Base-by-base conservation (phyloP, 805 yeast genomes). In the Blastobotrys muscicola region DNA sequence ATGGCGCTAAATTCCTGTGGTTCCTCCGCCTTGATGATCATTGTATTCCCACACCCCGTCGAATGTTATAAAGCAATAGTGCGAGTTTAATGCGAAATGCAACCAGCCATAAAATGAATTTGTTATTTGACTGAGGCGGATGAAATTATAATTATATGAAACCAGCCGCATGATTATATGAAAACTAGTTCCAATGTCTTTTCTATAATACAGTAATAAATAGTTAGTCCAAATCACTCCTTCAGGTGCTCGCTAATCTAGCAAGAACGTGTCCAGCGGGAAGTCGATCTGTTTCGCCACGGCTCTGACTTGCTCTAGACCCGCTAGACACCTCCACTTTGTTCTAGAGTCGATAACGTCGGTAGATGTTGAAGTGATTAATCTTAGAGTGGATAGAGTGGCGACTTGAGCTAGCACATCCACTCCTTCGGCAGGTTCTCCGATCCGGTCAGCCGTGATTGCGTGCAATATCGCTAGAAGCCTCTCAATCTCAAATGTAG, bases 401-500 rank as follows among this genome's bases (percentile, higher is more conserved):
- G 85, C 79, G 31, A 81, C 59, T 56, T 78, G 80, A 41, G 69
- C 69, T 50, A 61, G 61, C 45, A 67, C 50, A 53, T 62, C 48
- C 58, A 58, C 6, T 68, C 49, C 41, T 64, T 69, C 2, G 34
- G 34, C 9, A 68, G 59, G 41, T 20, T 20, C 26, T 20, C 26
- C 26, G 26, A 20, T 20, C 6, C 63, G 59, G 29, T 64, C 51
- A 1, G 47, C 36, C 6, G 65, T 37, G 10, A 87, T 76, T 0
- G 94, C 80, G 36, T 82, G 81, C 32, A 83, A 68, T 16, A 89
- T 84, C 0, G 96, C 94, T 46, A 84, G 62, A 57, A 85, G 56
- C 45, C 97, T 69, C 58, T 89, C 96, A 38, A 86, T 58, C 31
- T 80, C 84, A 60, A 87, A 87, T 29, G 76, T 64, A 26, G 80